A percentile compares a stretch with the other conserved stretches of the same genome.
phyloP scores from a whole-genome alignment of 2,329 filamentous ascomycete genomes.

The Triangularia verruculosa region DNA sequence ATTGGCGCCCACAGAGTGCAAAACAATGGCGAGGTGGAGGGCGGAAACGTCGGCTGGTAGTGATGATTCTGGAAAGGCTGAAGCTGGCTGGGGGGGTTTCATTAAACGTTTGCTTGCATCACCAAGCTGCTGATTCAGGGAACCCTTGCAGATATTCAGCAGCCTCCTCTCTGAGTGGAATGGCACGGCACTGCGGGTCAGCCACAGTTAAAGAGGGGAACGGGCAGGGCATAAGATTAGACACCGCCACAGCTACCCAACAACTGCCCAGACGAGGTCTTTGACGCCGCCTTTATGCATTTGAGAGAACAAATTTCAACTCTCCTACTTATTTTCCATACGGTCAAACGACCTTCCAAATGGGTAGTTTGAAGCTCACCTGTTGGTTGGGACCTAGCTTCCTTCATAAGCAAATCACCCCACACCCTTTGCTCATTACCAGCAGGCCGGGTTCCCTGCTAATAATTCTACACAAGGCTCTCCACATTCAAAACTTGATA shows the following conservation, averaged over 20 bases:
- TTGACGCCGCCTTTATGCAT: not conserved
- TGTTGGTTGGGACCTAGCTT: not conserved
- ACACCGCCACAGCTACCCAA: not conserved
- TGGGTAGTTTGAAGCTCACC: not conserved
- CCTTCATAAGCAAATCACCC: not conserved
- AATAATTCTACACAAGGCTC: not conserved
- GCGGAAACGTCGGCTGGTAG: not conserved
- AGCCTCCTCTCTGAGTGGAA: not conserved
- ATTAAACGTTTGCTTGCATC: constrained; percentile 1
- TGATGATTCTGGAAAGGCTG: not conserved
- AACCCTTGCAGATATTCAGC: not conserved
- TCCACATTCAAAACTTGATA: not conserved
- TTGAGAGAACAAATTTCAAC: not conserved
- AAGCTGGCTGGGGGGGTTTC: not conserved
- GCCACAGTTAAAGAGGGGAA: not conserved
- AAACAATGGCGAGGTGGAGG: not conserved
- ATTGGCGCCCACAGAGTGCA: not conserved
- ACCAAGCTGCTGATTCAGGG: not conserved
- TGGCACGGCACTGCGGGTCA: not conserved
- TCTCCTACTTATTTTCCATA: not conserved
- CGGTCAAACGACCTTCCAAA: not conserved
- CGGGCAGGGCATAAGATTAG: not conserved
- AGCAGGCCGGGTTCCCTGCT: not conserved
- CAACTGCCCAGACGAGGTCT: not conserved
- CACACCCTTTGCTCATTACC: not conserved